Base-by-base conservation (phyloP, 345 rosid genomes). In the Eucalyptus erythrocorys region DNA sequence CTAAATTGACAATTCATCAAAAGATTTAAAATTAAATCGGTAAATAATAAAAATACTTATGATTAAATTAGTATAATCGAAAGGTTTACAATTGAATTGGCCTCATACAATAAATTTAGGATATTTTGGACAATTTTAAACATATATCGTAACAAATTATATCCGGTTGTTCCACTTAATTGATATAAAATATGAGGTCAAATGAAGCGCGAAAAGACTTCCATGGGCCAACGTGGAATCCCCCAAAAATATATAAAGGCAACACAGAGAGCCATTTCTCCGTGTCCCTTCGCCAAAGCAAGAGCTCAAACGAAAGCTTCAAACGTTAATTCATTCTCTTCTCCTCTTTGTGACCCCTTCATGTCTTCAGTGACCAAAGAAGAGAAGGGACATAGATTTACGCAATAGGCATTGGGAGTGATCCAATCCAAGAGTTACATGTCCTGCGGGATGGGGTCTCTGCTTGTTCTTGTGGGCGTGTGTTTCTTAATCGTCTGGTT, bases 401-500 rank as follows among this genome's bases (percentile, higher is more conserved):
- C 42, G 27, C 27, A 71, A 6, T 71, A 71, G 61, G 61, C 87
- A 48, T 49, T 49, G 27, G 82, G 45, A 71, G 45, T 3, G 16
- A 48, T 48, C 40, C 51, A 6, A 87, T 48, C 15, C 32, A 86
- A 8, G 32, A 55, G 30, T 16, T 13, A 50, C 49, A 87, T 34
- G 81, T 85, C 55, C 64, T 27, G 17, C 15, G 85, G 87, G 50
- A 92, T 92, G 92, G 87, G 87, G 42, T 61, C 86, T 50, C 26
- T 92, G 89, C 68, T 90, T 37, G 45, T 57, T 85, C 89, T 93
- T 87, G 57, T 66, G 85, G 85, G 85, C 84, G 26, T 90, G 50
- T 89, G 90, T 40, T 59, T 89, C 42, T 91, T 87, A 89, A 47
- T 92, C 57, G 85, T 30, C 26, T 91, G 91, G 94, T 22, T 37